Evolutionary conservation across 2,329 filamentous ascomycete species (phyloP).

Genomic region (Cladosporium oxysporum): DNA sequence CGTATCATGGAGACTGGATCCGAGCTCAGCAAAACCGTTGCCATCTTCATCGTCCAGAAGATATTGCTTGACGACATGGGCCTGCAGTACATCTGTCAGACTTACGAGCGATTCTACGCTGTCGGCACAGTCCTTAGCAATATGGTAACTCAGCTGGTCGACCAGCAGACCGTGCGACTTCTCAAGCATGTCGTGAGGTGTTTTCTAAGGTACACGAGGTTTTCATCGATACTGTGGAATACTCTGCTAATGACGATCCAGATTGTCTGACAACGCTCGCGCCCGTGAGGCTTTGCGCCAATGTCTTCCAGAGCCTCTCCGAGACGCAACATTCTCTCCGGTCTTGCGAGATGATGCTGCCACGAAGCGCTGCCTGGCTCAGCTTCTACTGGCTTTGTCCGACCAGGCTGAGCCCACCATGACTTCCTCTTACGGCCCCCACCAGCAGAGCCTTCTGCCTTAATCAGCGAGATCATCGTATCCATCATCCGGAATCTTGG

Average conservation of each 20-base stretch:
- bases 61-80: conserved; percentile 96
- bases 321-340: conserved; percentile 94
- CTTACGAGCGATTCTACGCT: conserved; percentile 97
- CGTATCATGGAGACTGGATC: conserved; percentile 99
- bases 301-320: conserved; percentile 96
- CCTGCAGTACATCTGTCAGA: conserved; percentile 96
- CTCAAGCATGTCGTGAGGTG: conserved; percentile 97
- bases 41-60: conserved; percentile 99
- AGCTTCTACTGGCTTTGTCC: conserved; percentile 92
- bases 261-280: conserved; percentile 91
- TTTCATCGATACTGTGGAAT: not conserved
- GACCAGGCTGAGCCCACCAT: conserved; percentile 54
- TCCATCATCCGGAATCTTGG: not conserved
- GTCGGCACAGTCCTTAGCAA: conserved; percentile 97
- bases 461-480: not conserved
- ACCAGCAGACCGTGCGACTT: conserved; percentile 92
- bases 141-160: conserved; percentile 96
- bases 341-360: conserved; percentile 96
- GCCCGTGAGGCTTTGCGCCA: conserved; percentile 93
- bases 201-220: conserved; percentile 68
- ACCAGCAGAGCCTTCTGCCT: conserved; percentile 21
- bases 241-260: conserved; percentile 41
- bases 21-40: conserved; percentile 96
- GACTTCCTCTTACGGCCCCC: conserved; percentile 26
- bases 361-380: conserved; percentile 95